Evolutionary conservation across 805 yeast species (phyloP).

Genomic region (Saccharomycopsis microspora): DNA sequence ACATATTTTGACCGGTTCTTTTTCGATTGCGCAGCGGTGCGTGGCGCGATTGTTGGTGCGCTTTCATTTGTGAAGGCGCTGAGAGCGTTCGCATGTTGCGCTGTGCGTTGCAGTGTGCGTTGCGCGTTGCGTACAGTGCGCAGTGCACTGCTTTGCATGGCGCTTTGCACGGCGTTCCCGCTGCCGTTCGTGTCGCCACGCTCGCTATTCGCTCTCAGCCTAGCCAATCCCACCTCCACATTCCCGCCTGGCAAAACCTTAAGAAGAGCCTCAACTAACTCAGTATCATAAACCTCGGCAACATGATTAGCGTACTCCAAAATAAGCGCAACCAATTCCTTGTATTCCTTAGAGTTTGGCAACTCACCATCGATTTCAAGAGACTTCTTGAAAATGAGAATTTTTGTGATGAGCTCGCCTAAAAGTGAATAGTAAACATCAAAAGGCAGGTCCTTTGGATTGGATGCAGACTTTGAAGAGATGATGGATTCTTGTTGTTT

Average conservation of each 20-base stretch:
- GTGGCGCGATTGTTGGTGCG: no score
- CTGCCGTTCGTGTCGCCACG: no score
- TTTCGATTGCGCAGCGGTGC: slow-evolving; percentile 15
- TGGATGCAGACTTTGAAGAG: slow-evolving; percentile 16
- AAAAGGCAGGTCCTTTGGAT: slow-evolving; percentile 16
- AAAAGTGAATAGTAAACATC: slow-evolving; percentile 18
- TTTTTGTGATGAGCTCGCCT: slow-evolving; percentile 10
- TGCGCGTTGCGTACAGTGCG: no score
- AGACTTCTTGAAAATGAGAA: slow-evolving; percentile 13
- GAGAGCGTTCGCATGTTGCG: no score
- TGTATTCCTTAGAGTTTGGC: slow-evolving; percentile 22
- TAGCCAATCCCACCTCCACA: slow-evolving; percentile 36
- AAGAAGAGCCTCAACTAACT: slow-evolving; percentile 63
- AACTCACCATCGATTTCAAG: slow-evolving; percentile 21
- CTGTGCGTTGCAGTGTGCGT: no score
- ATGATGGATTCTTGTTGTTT: slow-evolving; percentile 25
- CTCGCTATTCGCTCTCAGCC: no score
- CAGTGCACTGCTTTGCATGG: no score
- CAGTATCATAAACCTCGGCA: slow-evolving; percentile 75
- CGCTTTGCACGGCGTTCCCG: no score
- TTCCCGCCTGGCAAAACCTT: slow-evolving; percentile 61
- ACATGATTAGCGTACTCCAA: slow-evolving; percentile 75
- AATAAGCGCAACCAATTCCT: slow-evolving; percentile 33
- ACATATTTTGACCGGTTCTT: slow-evolving; percentile 21
- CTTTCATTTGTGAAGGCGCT: no score